These are phyloP conservation scores for Trapa bicornis DNA, from an alignment of 345 rosid genomes.

Conservation along the genomic window DNA sequence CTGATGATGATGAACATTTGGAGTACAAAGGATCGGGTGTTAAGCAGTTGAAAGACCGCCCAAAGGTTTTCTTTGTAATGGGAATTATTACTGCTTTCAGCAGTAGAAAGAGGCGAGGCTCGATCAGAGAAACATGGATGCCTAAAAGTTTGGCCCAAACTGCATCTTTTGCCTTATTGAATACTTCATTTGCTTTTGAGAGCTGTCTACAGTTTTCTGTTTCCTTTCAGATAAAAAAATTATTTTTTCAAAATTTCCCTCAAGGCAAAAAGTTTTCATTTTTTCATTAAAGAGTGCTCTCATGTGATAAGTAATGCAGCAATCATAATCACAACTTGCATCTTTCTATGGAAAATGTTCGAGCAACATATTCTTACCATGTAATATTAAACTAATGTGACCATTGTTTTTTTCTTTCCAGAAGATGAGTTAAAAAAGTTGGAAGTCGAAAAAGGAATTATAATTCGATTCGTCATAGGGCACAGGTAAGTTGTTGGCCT, in stretches of 20 bases:
- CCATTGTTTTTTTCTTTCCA: slow-evolving; percentile 11
- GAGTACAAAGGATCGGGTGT: slow-evolving; percentile 18
- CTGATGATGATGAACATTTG: neutral
- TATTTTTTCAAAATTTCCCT: no score
- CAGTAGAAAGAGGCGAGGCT: slow-evolving; percentile 2
- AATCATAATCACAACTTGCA: neutral
- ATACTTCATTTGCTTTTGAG: no score
- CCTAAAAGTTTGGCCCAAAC: slow-evolving; percentile 24
- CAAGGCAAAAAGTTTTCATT: no score
- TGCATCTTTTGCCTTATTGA: neutral
- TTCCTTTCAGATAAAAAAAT: no score
- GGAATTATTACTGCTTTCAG: slow-evolving; percentile 4
- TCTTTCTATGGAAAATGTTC: no score
- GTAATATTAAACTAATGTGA: neutral
- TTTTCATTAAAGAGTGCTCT: neutral
- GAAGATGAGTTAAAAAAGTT: slow-evolving; percentile 48
- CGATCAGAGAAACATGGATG: neutral
- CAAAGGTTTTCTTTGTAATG: slow-evolving; percentile 4
- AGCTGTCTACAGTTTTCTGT: no score
- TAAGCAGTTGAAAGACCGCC: slow-evolving; percentile 39
- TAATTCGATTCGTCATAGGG: slow-evolving; percentile 52
- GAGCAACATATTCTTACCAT: no score
- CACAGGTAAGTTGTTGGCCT: slow-evolving; percentile 29
- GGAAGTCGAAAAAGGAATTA: slow-evolving; percentile 64
- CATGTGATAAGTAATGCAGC: neutral